A percentile compares a stretch with the other conserved stretches of the same genome.
Conservation (phyloP, 768 basidiomycete genomes). For the Tylopilus sp. region DNA sequence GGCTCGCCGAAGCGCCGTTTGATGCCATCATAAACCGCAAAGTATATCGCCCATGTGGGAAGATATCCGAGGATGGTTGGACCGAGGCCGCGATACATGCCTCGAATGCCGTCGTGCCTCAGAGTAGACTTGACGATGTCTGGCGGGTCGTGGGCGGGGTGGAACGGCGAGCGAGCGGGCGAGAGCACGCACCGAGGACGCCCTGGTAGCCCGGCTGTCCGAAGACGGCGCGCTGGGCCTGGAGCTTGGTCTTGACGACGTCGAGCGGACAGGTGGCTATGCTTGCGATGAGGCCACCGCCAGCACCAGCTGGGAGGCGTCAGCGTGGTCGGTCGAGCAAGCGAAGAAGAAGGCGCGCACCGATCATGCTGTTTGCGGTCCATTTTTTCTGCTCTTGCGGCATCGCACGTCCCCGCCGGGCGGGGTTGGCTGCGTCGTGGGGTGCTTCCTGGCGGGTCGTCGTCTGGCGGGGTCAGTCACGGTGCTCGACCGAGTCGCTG, state of each 20-base stretch:
- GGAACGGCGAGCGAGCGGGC: constrained; percentile 3
- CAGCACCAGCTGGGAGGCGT: constrained; percentile 72
- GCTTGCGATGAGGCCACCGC: constrained; percentile 89
- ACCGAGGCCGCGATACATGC: constrained; percentile 94
- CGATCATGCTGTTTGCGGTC: constrained; percentile 80
- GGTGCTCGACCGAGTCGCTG: too few relatives aligned
- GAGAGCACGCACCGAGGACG: constrained; percentile 54
- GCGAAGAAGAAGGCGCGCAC: constrained; percentile 37
- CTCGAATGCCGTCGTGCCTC: constrained; percentile 71
- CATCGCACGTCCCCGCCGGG: constrained; percentile 67
- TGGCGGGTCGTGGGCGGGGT: constrained; percentile 13
- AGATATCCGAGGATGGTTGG: constrained; percentile 96
- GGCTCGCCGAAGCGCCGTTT: constrained; percentile 77
- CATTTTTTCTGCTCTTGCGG: constrained; percentile 54
- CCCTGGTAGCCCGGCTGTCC: constrained; percentile 77
- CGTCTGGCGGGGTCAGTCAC: background rate
- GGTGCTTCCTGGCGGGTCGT: background rate
- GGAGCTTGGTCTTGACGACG: constrained; percentile 95
- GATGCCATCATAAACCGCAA: constrained; percentile 95
- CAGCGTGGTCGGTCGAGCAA: background rate
- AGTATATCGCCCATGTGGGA: constrained; percentile 99
- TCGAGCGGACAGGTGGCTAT: constrained; percentile 96
- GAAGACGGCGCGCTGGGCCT: constrained; percentile 78
- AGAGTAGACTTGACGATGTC: constrained; percentile 58
- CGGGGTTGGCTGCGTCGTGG: constrained; percentile 35